These are phyloP conservation scores for Leccinellum albellum DNA, from an alignment of 768 basidiomycete species.

Conservation along the genomic window DNA sequence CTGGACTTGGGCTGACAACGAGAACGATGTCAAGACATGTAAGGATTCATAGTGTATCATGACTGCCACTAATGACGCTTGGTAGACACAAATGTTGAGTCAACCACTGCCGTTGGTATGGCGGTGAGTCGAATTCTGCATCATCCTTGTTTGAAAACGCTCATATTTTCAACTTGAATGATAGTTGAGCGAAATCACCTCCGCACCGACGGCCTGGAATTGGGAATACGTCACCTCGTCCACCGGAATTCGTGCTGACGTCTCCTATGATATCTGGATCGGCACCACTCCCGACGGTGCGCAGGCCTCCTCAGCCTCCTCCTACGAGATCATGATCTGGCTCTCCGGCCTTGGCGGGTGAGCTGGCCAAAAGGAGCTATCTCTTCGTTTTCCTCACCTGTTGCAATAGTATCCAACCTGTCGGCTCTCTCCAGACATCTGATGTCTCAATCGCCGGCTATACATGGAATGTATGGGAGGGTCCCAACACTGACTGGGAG, in stretches of 20 bases:
- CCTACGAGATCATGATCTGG: conserved; percentile 63
- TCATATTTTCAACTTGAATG: not conserved
- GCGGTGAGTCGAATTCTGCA: conserved; percentile 29
- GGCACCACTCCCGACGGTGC: conserved; percentile 40
- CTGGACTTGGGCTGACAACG: conserved; percentile 49
- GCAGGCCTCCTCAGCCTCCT: conserved; percentile 45
- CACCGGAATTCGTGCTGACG: conserved; percentile 52
- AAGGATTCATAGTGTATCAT: not conserved
- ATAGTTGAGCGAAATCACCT: conserved; percentile 39
- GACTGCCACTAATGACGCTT: not conserved
- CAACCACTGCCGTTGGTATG: conserved; percentile 46
- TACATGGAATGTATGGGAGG: conserved; percentile 55
- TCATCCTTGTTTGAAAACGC: not conserved
- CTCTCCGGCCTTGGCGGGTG: conserved; percentile 54
- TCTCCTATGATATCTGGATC: conserved; percentile 56
- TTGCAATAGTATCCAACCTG: conserved; percentile 46
- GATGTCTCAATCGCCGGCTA: conserved; percentile 43
- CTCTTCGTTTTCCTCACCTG: not conserved
- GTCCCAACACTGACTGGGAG: conserved; percentile 52
- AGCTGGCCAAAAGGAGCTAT: conserved; percentile 1
- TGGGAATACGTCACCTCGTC: conserved; percentile 44
- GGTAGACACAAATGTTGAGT: conserved; percentile 48
- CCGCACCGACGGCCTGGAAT: conserved; percentile 49
- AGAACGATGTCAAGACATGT: conserved; percentile 58
- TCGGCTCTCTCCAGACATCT: conserved; percentile 45